Evolutionary conservation across 345 rosid genomes (phyloP), one percentile per base, ranked within the genome.

Genomic region (Bruguiera sexangula): DNA sequence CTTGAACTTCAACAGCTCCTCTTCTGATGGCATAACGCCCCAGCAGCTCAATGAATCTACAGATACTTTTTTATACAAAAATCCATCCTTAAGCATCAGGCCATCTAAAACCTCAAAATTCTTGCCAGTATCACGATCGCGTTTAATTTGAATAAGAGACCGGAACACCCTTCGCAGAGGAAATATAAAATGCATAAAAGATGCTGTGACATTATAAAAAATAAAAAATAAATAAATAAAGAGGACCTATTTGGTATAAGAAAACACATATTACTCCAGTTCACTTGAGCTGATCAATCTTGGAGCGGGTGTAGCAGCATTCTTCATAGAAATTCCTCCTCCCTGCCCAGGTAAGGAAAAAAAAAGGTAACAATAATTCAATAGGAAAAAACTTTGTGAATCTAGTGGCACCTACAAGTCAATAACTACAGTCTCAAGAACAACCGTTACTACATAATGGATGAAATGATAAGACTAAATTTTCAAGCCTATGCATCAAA

Each of bases 41-140:
- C 86, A 77, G 72, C 79, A 88, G 75, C 73, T 84, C 66, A 95
- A 77, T 1, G 96, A 90, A 79, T 95, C 99, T 31, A 88, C 20
- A 43, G 93, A 81, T 66, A 92, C 86, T 83, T 76, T 92, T 78
- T 92, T 95, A 76, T 80, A 92, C 36, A 92, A 63, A 72, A 80
- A 95, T 62, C 99, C 97, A 80, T 92, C 90, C 86, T 90, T 91
- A 74, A 95, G 83, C 93, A 92, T 86, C 85, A 90, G 30, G 58
- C 91, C 81, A 82, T 92, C 97, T 75, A 95, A 89, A 77, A 84
- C 73, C 81, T 95, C 88, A 82, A 87, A 86, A 67, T 69, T 62
- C 60, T 68, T 18, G 50, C 89, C 90, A 51, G 92, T 87, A 46
- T 95, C 97, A 63, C 96, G 97, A 75, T 92, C 99, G 73, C 93